phyloP scores from a whole-genome alignment of 768 basidiomycete genomes.

The Trametes cingulata region DNA sequence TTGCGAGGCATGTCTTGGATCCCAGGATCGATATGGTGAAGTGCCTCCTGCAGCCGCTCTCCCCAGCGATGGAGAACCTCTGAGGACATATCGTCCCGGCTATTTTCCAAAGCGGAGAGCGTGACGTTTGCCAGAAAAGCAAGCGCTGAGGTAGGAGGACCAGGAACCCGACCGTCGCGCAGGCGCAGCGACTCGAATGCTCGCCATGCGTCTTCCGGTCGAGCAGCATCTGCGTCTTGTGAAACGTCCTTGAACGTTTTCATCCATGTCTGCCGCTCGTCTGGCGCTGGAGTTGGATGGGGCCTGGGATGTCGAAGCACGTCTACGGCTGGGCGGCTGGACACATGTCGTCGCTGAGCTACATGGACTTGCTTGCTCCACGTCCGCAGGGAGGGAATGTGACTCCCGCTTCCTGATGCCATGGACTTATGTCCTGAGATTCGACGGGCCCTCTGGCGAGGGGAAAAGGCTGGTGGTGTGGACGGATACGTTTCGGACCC shows the following conservation, averaged over 20 bases:
- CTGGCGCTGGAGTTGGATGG: not conserved
- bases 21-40: conserved; percentile 32
- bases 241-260: conserved; percentile 5
- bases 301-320: not conserved
- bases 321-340: conserved; percentile 22
- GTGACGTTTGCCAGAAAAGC: conserved; percentile 9
- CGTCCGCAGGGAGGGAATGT: conserved; percentile 19
- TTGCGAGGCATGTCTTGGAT: conserved; percentile 26
- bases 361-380: conserved; percentile 17
- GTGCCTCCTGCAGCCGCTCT: conserved; percentile 35
- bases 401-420: conserved; percentile 11
- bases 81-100: conserved; percentile 1
- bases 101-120: conserved; percentile 2
- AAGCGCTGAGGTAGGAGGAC: not conserved
- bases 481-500: not conserved
- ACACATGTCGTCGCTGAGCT: conserved; percentile 32
- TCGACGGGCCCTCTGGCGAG: conserved; percentile 27
- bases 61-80: conserved; percentile 37
- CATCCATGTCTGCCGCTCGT: not conserved
- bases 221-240: not conserved
- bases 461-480: not conserved
- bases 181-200: conserved; percentile 33
- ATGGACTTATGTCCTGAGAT: conserved; percentile 13
- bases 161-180: not conserved
- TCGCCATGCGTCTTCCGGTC: conserved; percentile 41